These are phyloP conservation scores for Chloranthus sessilifolius DNA, from an alignment of 164 flowering plant genomes.

Conservation along the genomic window DNA sequence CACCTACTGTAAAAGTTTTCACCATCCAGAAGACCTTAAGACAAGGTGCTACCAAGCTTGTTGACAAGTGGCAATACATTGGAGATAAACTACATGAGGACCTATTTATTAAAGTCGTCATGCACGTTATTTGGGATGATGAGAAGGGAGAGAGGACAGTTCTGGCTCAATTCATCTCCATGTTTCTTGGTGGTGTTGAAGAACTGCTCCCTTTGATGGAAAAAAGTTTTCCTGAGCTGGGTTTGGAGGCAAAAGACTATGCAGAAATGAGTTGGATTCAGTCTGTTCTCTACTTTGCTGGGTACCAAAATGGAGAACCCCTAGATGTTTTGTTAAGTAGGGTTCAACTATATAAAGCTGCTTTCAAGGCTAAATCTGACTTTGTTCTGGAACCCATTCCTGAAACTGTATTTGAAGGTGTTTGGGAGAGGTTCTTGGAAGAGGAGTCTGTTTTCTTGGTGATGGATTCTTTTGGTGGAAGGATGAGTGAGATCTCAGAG, in stretches of 20 bases:
- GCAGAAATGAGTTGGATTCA: slow-evolving; percentile 20
- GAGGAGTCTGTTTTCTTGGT: slow-evolving; percentile 15
- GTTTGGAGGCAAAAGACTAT: slow-evolving; percentile 10
- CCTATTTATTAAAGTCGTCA: slow-evolving; percentile 8
- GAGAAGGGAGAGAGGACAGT: slow-evolving; percentile 1
- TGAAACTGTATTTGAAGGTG: not conserved
- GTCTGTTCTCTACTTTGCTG: slow-evolving; percentile 12
- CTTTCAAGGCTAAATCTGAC: slow-evolving; percentile 25
- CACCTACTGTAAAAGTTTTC: slow-evolving; percentile 11
- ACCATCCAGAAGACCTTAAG: not conserved
- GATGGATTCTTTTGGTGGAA: slow-evolving; percentile 22
- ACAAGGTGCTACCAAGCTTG: not conserved
- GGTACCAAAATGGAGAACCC: slow-evolving; percentile 5
- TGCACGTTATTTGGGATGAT: too few relatives aligned
- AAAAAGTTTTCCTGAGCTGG: slow-evolving; percentile 14
- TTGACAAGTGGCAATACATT: slow-evolving; percentile 16
- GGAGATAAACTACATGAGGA: not conserved
- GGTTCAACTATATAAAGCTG: slow-evolving; percentile 3
- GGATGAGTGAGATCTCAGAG: slow-evolving; percentile 12
- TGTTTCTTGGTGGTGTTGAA: slow-evolving; percentile 13
- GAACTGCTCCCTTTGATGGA: not conserved
- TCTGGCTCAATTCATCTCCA: slow-evolving; percentile 9
- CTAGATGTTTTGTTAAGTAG: slow-evolving; percentile 10
- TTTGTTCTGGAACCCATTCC: slow-evolving; percentile 16
- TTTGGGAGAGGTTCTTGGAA: slow-evolving; percentile 4